phyloP scores from a whole-genome alignment of 2,329 filamentous ascomycete genomes.

The Fusarium pseudocircinatum region DNA sequence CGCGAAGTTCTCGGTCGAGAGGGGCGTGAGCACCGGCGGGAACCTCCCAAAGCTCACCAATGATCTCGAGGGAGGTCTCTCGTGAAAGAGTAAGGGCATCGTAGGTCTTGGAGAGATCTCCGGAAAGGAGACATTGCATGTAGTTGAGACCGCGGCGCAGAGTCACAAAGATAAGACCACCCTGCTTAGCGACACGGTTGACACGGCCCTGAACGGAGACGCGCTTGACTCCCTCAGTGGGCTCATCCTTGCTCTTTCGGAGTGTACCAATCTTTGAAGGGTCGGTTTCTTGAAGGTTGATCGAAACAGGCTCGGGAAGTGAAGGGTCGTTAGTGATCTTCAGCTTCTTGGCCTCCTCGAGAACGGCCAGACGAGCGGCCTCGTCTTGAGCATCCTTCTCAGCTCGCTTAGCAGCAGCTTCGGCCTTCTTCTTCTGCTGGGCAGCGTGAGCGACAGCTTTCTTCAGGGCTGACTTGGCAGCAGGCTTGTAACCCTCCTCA shows the following conservation, averaged over 20 bases:
- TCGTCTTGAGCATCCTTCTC: constrained; percentile 42
- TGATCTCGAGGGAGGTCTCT: constrained; percentile 86
- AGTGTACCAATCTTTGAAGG: constrained; percentile 45
- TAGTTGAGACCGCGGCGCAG: constrained; percentile 80
- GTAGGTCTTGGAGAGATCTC: constrained; percentile 89
- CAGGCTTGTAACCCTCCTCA: constrained; percentile 44
- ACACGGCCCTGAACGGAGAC: constrained; percentile 86
- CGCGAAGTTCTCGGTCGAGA: constrained; percentile 86
- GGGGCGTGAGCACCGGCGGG: constrained; percentile 83
- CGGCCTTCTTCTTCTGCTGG: constrained; percentile 41
- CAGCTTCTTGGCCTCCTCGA: constrained; percentile 45
- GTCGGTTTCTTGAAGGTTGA: constrained; percentile 70
- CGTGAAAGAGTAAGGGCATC: constrained; percentile 86
- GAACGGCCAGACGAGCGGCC: constrained; percentile 35
- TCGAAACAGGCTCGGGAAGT: constrained; percentile 77
- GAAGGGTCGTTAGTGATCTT: constrained; percentile 68
- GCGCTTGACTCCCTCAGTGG: constrained; percentile 48
- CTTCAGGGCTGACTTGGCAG: constrained; percentile 43
- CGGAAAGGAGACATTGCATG: constrained; percentile 68
- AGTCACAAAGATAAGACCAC: constrained; percentile 85
- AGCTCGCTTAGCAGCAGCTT: constrained; percentile 39
- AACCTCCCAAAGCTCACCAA: constrained; percentile 84
- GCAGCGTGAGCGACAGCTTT: constrained; percentile 41
- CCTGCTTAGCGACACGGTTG: constrained; percentile 82
- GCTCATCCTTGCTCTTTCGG: constrained; percentile 47